Evolutionary conservation across 1,139 yeast genomes (phyloP).

Genomic region (Saccharomyces hybrid): DNA sequence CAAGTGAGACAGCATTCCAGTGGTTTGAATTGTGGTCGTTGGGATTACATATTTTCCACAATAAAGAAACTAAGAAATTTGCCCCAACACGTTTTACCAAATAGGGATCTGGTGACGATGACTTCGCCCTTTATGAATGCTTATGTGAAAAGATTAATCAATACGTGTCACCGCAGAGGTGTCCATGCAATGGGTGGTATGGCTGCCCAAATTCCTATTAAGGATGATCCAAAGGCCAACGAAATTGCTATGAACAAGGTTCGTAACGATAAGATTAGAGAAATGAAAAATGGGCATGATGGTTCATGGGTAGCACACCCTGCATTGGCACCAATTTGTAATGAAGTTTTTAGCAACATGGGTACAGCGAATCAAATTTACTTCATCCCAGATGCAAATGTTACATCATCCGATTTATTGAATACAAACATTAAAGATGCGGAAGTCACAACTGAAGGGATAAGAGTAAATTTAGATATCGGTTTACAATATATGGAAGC

Average conservation of each 20-base stretch:
- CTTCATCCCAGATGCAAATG: constrained; percentile 35
- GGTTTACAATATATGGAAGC: constrained; percentile 78
- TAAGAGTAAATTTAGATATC: constrained; percentile 57
- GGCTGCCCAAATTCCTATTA: constrained; percentile 80
- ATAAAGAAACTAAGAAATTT: constrained; percentile 57
- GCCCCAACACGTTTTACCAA: constrained; percentile 55
- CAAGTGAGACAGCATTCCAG: constrained; percentile 60
- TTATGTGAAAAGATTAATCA: constrained; percentile 57
- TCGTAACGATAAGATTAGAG: constrained; percentile 61
- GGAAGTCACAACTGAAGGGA: constrained; percentile 56
- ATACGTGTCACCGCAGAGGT: constrained; percentile 61
- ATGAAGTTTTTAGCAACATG: constrained; percentile 67
- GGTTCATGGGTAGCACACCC: constrained; percentile 90
- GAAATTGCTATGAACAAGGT: constrained; percentile 57
- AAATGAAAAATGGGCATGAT: constrained; percentile 70
- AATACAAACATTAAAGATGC: constrained; percentile 58
- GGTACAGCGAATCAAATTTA: constrained; percentile 76
- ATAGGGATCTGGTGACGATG: constrained; percentile 71
- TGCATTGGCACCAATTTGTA: constrained; percentile 65
- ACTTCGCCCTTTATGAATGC: constrained; percentile 68
- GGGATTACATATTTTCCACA: constrained; percentile 68
- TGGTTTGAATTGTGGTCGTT: constrained; percentile 68
- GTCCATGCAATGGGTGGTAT: constrained; percentile 80
- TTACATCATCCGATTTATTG: constrained; percentile 50
- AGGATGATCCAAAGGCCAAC: constrained; percentile 54